phyloP scores from a whole-genome alignment of 441 rosid species.

The Syzygium malaccense region DNA sequence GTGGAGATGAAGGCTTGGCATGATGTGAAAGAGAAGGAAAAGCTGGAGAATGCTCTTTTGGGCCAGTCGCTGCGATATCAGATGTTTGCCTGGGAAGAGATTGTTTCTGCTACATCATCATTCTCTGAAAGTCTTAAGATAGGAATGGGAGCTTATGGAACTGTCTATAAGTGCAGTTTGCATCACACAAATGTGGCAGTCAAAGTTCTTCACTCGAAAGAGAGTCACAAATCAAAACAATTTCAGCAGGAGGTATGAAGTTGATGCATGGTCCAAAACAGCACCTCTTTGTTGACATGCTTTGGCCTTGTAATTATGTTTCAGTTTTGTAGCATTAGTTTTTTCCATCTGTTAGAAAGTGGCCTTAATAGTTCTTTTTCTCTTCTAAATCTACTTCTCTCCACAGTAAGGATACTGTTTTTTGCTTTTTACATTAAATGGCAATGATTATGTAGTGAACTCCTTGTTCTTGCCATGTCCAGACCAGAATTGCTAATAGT shows the following conservation, averaged over 20 bases:
- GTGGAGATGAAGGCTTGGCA: slow-evolving; percentile 55
- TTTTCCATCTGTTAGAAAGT: neutral
- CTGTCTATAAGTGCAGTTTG: slow-evolving; percentile 64
- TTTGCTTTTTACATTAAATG: neutral
- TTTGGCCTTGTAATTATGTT: neutral
- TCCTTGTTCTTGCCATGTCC: neutral
- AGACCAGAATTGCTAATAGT: slow-evolving; percentile 1
- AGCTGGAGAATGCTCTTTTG: slow-evolving; percentile 47
- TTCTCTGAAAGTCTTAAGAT: slow-evolving; percentile 69
- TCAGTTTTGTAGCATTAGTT: neutral
- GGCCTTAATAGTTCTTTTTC: neutral
- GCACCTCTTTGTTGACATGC: neutral
- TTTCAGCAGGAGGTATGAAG: slow-evolving; percentile 74
- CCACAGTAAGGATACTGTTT: neutral
- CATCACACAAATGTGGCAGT: slow-evolving; percentile 80
- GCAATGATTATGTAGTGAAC: neutral
- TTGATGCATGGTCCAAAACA: neutral
- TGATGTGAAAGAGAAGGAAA: slow-evolving; percentile 62
- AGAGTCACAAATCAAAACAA: slow-evolving; percentile 45
- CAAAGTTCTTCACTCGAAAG: slow-evolving; percentile 72
- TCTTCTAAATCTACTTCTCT: neutral
- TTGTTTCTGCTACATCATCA: slow-evolving; percentile 62
- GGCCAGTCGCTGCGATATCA: slow-evolving; percentile 43
- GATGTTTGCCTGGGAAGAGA: slow-evolving; percentile 75
- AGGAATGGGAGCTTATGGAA: slow-evolving; percentile 88